Percentiles rank a stretch among this genome's conserved stretches.
Evolutionary conservation across 2,329 filamentous ascomycete genomes (phyloP).

Genomic region (Metarhizium brunneum): DNA sequence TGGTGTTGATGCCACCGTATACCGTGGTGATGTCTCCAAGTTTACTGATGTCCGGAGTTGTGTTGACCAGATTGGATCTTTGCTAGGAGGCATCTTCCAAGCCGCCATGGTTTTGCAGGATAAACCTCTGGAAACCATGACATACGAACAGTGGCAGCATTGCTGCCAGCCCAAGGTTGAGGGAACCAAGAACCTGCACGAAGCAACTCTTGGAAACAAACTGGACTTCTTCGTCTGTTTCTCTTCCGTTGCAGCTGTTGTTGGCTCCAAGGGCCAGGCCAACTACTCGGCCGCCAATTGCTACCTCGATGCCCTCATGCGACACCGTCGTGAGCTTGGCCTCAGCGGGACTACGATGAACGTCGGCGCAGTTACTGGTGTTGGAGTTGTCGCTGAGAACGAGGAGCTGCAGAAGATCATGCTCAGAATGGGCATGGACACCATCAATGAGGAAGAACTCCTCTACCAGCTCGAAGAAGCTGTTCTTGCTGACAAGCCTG

Average conservation of each 20-base stretch:
- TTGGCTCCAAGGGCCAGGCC: conserved; percentile 19
- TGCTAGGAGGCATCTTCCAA: conserved; percentile 26
- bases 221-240: conserved; percentile 22
- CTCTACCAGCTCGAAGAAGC: conserved; percentile 14
- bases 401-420: conserved; percentile 6
- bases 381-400: conserved; percentile 11
- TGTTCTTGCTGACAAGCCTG: conserved; percentile 9
- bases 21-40: conserved; percentile 21
- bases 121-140: conserved; percentile 15
- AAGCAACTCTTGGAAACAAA: conserved; percentile 9
- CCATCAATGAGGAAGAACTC: conserved; percentile 14
- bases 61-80: conserved; percentile 11
- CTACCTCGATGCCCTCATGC: conserved; percentile 23
- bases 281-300: conserved; percentile 28
- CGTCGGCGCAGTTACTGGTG: conserved; percentile 20
- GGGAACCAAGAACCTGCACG: conserved; percentile 24
- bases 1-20: conserved; percentile 10
- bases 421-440: conserved; percentile 10
- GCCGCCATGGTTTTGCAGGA: conserved; percentile 26
- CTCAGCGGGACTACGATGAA: conserved; percentile 25
- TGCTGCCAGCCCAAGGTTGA: conserved; percentile 21
- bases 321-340: conserved; percentile 18
- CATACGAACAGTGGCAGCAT: conserved; percentile 13
- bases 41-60: not conserved
- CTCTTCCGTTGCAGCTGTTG: conserved; percentile 18